Evolutionary conservation across 2,329 filamentous ascomycete genomes (phyloP).

Genomic region (Dothidotthia symphoricarpi): DNA sequence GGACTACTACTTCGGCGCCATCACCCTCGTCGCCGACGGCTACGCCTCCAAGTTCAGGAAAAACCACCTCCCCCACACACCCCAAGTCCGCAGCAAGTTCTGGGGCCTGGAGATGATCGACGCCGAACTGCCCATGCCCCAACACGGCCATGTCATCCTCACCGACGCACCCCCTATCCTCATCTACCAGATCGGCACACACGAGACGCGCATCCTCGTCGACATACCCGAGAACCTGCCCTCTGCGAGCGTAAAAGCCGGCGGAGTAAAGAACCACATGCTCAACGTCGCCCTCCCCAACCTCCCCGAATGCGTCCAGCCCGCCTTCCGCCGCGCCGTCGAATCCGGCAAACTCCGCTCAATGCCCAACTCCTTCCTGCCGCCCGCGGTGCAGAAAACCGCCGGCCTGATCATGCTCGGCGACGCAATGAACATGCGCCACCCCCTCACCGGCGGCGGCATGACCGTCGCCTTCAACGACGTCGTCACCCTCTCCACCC

Average conservation of each 20-base stretch:
- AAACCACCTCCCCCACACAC: conserved; percentile 64
- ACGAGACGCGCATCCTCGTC: conserved; percentile 86
- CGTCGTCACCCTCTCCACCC: conserved; percentile 70
- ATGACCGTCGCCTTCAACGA: conserved; percentile 99
- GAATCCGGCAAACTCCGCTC: conserved; percentile 74
- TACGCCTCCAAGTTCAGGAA: conserved; percentile 92
- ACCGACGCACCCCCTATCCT: conserved; percentile 75
- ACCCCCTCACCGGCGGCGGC: conserved; percentile 91
- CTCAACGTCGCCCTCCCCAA: conserved; percentile 74
- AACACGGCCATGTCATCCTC: conserved; percentile 86
- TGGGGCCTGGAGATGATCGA: conserved; percentile 92
- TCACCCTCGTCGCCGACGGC: conserved; percentile 89
- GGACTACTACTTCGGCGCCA: conserved; percentile 79
- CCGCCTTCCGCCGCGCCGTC: conserved; percentile 72
- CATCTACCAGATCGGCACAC: conserved; percentile 94
- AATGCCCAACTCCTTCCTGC: conserved; percentile 96
- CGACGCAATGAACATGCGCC: conserved; percentile 99
- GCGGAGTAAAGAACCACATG: conserved; percentile 84
- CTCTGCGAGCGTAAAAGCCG: conserved; percentile 68
- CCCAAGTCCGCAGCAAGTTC: conserved; percentile 80
- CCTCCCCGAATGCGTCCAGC: conserved; percentile 69
- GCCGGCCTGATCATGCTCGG: conserved; percentile 79
- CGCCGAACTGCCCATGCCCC: conserved; percentile 69
- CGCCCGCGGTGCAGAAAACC: conserved; percentile 69
- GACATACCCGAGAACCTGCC: conserved; percentile 79